phyloP scores from a whole-genome alignment of 208 protist genomes.

The Zelonia costaricensis region DNA sequence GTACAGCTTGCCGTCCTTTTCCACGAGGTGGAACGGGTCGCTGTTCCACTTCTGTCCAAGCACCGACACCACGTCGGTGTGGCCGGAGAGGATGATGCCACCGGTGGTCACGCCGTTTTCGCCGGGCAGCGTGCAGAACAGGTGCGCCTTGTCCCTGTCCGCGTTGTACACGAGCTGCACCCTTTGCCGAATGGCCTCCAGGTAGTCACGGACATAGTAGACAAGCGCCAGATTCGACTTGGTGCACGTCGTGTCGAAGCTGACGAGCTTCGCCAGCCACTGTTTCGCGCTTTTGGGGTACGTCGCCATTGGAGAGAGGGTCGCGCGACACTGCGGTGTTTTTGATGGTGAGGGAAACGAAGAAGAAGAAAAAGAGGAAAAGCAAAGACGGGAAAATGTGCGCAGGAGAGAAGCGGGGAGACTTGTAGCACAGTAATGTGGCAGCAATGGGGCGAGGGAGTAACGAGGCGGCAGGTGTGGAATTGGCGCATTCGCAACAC shows the following conservation, averaged over 20 bases:
- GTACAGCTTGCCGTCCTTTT: constrained; percentile 52
- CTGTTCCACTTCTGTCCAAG: constrained; percentile 53
- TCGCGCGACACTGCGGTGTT: neutral
- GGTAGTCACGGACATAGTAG: constrained; percentile 39
- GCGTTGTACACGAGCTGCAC: constrained; percentile 34
- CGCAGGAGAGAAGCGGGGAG: no score
- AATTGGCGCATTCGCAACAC: no score
- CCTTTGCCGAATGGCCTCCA: constrained; percentile 28
- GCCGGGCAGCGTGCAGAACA: constrained; percentile 51
- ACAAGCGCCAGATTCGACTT: constrained; percentile 54
- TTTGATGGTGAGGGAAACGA: neutral
- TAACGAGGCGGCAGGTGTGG: no score
- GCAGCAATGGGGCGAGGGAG: no score
- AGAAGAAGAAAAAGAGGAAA: constrained; percentile 5
- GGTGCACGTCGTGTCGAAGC: constrained; percentile 60
- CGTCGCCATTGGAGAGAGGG: neutral
- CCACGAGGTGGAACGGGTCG: constrained; percentile 56
- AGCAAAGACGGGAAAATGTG: no score
- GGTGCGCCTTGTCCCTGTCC: constrained; percentile 44
- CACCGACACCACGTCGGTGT: constrained; percentile 70
- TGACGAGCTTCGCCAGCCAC: constrained; percentile 49
- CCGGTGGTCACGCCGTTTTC: constrained; percentile 38
- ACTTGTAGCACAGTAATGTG: no score
- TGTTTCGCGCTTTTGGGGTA: constrained; percentile 18
- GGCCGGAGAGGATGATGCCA: constrained; percentile 59